Percentiles rank a stretch among this genome's conserved stretches.
Evolutionary conservation across 2,329 filamentous ascomycete genomes (phyloP).

Genomic region (Drechslerella stenobrocha): DNA sequence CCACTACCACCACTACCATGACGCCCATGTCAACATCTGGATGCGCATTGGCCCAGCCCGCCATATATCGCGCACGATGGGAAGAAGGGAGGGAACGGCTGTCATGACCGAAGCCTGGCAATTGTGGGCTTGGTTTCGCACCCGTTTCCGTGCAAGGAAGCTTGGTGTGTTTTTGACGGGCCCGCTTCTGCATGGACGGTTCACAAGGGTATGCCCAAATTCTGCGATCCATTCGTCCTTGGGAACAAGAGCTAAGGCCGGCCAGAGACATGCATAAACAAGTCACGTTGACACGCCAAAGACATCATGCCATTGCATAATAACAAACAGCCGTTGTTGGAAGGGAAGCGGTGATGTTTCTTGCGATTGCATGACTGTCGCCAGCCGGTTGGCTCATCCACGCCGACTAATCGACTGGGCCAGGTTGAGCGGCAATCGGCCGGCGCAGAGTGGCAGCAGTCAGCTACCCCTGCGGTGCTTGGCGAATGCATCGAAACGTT

Average conservation of each 20-base stretch:
- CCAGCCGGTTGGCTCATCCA: not conserved
- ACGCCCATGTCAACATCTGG: not conserved
- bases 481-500: not conserved
- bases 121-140: constrained; percentile 3
- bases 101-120: constrained; percentile 28
- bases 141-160: constrained; percentile 8
- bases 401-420: not conserved
- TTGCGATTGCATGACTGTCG: constrained; percentile 3
- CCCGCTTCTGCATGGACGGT: constrained; percentile 34
- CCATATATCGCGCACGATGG: constrained; percentile 20
- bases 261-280: constrained; percentile 34
- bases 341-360: constrained; percentile 12
- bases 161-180: constrained; percentile 18
- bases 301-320: constrained; percentile 8
- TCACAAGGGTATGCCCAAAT: constrained; percentile 4
- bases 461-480: constrained; percentile 1
- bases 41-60: constrained; percentile 5
- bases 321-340: constrained; percentile 36
- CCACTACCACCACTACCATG: not conserved
- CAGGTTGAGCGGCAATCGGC: constrained; percentile 1
- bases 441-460: not conserved
- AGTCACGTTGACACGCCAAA: constrained; percentile 41
- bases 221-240: constrained; percentile 26
- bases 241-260: constrained; percentile 7
- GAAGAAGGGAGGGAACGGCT: not conserved